A percentile compares a stretch with the other conserved stretches of the same genome.
Conservation (phyloP, 2,329 filamentous ascomycete genomes). For the Coniella lustricola region DNA sequence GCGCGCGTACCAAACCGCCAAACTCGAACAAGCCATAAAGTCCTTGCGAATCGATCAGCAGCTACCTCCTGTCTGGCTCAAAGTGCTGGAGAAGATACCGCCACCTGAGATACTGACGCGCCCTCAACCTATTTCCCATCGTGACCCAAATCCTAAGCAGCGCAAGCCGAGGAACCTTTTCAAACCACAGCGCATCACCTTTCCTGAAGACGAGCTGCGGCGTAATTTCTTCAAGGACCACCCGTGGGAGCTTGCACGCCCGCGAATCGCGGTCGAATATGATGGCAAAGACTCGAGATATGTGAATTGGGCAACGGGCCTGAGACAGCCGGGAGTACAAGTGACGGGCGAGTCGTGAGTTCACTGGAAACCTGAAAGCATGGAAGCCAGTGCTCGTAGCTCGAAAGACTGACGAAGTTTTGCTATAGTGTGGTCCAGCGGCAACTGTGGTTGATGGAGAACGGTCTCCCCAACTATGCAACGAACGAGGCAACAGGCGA, state of each 20-base stretch:
- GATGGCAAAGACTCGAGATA: slow-evolving; percentile 73
- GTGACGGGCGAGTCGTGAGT: slow-evolving; percentile 78
- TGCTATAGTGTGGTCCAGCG: slow-evolving; percentile 75
- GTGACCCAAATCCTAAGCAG: slow-evolving; percentile 34
- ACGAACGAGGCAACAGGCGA: slow-evolving; percentile 3
- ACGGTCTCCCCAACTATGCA: slow-evolving; percentile 24
- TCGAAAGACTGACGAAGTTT: not conserved
- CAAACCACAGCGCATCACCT: slow-evolving; percentile 68
- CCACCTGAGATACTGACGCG: slow-evolving; percentile 53
- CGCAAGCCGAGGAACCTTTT: slow-evolving; percentile 70
- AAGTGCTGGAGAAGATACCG: slow-evolving; percentile 44
- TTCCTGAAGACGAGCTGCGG: slow-evolving; percentile 78
- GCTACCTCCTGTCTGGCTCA: slow-evolving; percentile 41
- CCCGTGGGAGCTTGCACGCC: slow-evolving; percentile 92
- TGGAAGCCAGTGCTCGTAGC: not conserved
- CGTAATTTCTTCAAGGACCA: slow-evolving; percentile 85
- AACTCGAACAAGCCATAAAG: slow-evolving; percentile 28
- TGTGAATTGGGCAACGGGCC: slow-evolving; percentile 70
- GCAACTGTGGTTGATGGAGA: slow-evolving; percentile 77
- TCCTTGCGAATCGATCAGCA: slow-evolving; percentile 19
- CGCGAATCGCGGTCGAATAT: slow-evolving; percentile 74
- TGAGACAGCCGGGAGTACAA: slow-evolving; percentile 67
- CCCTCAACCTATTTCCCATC: slow-evolving; percentile 42
- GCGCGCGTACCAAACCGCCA: slow-evolving; percentile 37
- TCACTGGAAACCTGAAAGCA: too few relatives aligned